These are phyloP conservation scores for Apiospora malaysiana DNA, from an alignment of 2,329 filamentous ascomycete species.

Conservation along the genomic window DNA sequence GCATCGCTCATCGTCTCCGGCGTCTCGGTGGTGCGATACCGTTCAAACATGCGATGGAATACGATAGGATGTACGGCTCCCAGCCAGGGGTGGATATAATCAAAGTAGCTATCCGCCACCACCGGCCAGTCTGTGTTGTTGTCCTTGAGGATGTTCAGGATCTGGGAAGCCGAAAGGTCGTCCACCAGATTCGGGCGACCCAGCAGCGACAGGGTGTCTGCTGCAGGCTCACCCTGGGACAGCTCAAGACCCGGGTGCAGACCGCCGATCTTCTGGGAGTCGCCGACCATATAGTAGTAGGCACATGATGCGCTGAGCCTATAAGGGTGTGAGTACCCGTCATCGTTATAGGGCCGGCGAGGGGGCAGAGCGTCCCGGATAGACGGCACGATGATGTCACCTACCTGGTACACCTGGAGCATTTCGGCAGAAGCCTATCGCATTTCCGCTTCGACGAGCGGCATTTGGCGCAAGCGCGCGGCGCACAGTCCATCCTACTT, in stretches of 20 bases:
- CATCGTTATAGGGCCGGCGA: no score
- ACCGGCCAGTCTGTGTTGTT: conserved; percentile 12
- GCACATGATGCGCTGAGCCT: conserved; percentile 20
- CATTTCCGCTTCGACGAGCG: conserved; percentile 20
- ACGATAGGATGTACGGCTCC: conserved; percentile 18
- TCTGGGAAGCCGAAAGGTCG: conserved; percentile 8
- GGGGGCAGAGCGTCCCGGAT: not conserved
- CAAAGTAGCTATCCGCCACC: conserved; percentile 16
- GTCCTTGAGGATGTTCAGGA: conserved; percentile 1
- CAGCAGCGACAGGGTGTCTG: not conserved
- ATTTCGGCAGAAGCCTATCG: conserved; percentile 18
- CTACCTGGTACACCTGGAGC: conserved; percentile 18
- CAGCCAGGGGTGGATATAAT: conserved; percentile 20
- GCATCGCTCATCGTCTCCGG: conserved; percentile 21
- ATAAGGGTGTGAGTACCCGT: not conserved
- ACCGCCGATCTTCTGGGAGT: conserved; percentile 18
- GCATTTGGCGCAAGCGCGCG: conserved; percentile 20
- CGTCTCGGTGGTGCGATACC: not conserved
- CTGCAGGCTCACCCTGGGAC: not conserved
- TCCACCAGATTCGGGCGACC: not conserved
- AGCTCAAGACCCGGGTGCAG: not conserved
- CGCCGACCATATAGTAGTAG: conserved; percentile 22
- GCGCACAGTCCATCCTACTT: conserved; percentile 16
- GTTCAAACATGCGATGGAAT: conserved; percentile 14
- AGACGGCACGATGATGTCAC: not conserved